phyloP scores from a whole-genome alignment of 169 alveolate genomes.

The Plasmodium fragile region DNA sequence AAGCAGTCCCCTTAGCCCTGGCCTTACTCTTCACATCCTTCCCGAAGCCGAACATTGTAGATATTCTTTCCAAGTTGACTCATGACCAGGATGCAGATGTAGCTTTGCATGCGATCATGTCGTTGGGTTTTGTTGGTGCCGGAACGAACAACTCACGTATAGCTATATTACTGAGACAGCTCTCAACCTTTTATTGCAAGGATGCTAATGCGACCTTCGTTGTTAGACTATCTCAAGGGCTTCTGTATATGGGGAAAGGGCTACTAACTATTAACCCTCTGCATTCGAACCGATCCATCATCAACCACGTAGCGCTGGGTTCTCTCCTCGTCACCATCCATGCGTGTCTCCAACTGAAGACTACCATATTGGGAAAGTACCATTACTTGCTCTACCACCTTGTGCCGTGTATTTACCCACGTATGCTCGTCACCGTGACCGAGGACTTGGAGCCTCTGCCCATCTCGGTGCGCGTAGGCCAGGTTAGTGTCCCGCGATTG shows the following conservation, averaged over 20 bases:
- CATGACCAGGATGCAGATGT: conserved; percentile 98
- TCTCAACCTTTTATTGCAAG: conserved; percentile 95
- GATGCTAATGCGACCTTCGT: conserved; percentile 96
- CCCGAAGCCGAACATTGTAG: conserved; percentile 94
- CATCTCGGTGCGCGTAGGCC: conserved; percentile 89
- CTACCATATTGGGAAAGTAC: conserved; percentile 89
- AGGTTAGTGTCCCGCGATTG: neutral
- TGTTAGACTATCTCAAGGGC: conserved; percentile 95
- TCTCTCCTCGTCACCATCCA: conserved; percentile 93
- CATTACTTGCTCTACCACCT: conserved; percentile 95
- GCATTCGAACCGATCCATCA: conserved; percentile 96
- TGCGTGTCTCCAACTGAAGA: conserved; percentile 92
- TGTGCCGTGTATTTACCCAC: conserved; percentile 94
- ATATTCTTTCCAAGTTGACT: conserved; percentile 92
- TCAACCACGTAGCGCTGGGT: conserved; percentile 95
- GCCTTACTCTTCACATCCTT: conserved; percentile 96
- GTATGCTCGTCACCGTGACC: conserved; percentile 90
- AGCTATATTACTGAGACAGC: conserved; percentile 95
- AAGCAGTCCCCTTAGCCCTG: conserved; percentile 98
- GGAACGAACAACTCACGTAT: conserved; percentile 97
- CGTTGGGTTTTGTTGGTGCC: conserved; percentile 96
- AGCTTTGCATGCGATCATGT: conserved; percentile 95
- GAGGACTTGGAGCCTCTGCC: conserved; percentile 93
- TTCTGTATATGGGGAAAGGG: conserved; percentile 97
- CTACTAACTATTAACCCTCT: conserved; percentile 96